Conservation (phyloP, 345 rosid genomes). For the Citrus trifoliata region DNA sequence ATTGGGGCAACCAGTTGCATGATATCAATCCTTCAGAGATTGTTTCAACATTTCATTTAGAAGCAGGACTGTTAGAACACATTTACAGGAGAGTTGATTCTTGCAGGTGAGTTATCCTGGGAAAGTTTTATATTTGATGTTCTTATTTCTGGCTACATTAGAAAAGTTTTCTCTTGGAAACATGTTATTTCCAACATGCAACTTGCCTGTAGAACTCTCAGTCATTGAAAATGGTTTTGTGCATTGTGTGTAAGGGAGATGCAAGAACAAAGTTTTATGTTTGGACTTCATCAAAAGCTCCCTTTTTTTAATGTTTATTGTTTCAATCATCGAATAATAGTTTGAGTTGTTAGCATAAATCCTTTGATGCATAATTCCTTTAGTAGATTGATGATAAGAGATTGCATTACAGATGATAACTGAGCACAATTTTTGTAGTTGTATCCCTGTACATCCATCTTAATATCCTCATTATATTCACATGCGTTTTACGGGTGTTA, state of each 20-base stretch:
- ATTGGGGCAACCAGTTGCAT: conserved; percentile 50
- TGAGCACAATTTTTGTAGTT: not conserved
- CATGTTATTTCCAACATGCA: not conserved
- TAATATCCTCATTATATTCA: not conserved
- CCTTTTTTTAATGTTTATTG: not conserved
- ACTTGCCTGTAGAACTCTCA: not conserved
- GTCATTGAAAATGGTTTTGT: not conserved
- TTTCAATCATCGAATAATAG: not conserved
- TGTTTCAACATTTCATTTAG: conserved; percentile 65
- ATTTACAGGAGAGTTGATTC: conserved; percentile 70
- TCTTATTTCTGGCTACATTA: not conserved
- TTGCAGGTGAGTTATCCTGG: conserved; percentile 51
- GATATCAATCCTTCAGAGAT: conserved; percentile 51
- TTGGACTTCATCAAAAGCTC: not conserved
- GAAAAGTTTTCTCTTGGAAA: not conserved
- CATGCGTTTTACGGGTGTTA: not conserved
- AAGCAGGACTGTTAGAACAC: conserved; percentile 71
- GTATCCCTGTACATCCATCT: not conserved
- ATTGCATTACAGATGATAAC: not conserved
- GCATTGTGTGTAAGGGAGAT: not conserved
- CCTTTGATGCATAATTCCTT: too few relatives aligned
- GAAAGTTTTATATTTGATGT: not conserved
- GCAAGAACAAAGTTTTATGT: not conserved
- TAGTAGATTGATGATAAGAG: not conserved
- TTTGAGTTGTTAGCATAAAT: not conserved